Evolutionary conservation across 495 filamentous ascomycete genomes (phyloP), one percentile per base, ranked within the genome.

Genomic region (Penicillium goetzii): DNA sequence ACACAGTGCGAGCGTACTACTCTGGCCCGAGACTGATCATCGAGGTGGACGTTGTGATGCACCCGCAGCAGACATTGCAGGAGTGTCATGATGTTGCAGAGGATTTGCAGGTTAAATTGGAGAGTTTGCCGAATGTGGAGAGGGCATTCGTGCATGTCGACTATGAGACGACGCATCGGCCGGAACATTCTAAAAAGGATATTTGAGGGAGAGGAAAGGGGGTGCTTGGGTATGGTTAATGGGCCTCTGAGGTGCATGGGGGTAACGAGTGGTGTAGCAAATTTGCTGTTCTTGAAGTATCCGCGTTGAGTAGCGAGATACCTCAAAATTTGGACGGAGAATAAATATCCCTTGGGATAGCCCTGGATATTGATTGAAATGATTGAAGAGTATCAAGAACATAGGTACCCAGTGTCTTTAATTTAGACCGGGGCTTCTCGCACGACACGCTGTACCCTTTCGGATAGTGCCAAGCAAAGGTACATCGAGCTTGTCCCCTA

Each of bases 11-110:
- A 32, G 58, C 58, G 4, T 59, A 59, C 21, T 45, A 59, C 28
- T 59, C 28, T 15, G 58, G 58, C 26, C 43, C 30, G 41, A 30
- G 45, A 14, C 34, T 59, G 43, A 50, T 59, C 12, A 38, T 38
- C 21, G 58, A 59, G 32, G 58, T 59, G 17, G 58, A 59, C 19
- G 32, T 59, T 51, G 58, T 51, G 2, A 59, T 59, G 45, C n/a
- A 32, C n/a, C 58, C 58, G 2, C 15, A 34, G 4, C 26, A 36
- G 43, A 59, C 43, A 17, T 34, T 59, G 19, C 38, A 38, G n/a
- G 32, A 30, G n/a, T 50, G 43, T 36, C 45, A 59, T 38, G 58
- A 59, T 59, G 33, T 59, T 38, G 41, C 58, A 10, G 43, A 59
- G 21, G 58, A 59, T 23, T n/a, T 59, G 19, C 58, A 59, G 21